Conservation (phyloP, 176 grass and related monocot genomes). For the Thinopyrum elongatum region DNA sequence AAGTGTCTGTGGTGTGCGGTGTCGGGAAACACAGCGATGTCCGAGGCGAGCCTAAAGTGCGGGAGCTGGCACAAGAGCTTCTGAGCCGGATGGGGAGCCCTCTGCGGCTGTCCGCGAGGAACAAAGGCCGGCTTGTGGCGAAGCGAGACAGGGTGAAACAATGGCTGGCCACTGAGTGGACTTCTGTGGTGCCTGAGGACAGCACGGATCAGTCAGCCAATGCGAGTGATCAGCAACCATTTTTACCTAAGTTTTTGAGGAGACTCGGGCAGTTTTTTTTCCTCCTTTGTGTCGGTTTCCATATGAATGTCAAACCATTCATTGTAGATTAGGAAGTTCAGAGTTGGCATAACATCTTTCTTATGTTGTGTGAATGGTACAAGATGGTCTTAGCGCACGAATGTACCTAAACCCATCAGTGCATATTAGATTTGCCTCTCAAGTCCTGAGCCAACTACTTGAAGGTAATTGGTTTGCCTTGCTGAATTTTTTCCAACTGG, state of each 20-base stretch:
- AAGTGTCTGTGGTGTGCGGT: conserved; percentile 71
- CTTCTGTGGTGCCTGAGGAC: conserved; percentile 12
- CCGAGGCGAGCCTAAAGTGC: conserved; percentile 64
- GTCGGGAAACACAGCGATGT: conserved; percentile 75
- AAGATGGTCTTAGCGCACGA: neutral
- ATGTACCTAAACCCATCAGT: neutral
- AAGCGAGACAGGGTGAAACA: conserved; percentile 57
- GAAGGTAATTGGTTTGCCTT: neutral
- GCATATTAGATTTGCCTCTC: neutral
- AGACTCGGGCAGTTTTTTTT: conserved; percentile 21
- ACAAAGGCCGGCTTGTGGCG: conserved; percentile 59
- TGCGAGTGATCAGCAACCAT: neutral
- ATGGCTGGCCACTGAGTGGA: conserved; percentile 50
- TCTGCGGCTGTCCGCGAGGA: conserved; percentile 61
- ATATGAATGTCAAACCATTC: conserved; percentile 8
- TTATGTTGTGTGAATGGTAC: neutral
- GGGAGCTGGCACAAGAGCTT: conserved; percentile 58
- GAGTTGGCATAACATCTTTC: neutral
- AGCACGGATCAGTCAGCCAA: neutral
- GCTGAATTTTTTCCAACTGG: neutral
- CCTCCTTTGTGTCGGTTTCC: conserved; percentile 12
- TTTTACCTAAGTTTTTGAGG: conserved; percentile 11
- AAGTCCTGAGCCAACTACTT: neutral
- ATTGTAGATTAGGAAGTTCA: neutral
- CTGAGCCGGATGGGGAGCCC: conserved; percentile 63